Evolutionary conservation across 2,329 filamentous ascomycete species (phyloP), one percentile per base, ranked within the genome.

Genomic region (Chalaropsis thielavioides): DNA sequence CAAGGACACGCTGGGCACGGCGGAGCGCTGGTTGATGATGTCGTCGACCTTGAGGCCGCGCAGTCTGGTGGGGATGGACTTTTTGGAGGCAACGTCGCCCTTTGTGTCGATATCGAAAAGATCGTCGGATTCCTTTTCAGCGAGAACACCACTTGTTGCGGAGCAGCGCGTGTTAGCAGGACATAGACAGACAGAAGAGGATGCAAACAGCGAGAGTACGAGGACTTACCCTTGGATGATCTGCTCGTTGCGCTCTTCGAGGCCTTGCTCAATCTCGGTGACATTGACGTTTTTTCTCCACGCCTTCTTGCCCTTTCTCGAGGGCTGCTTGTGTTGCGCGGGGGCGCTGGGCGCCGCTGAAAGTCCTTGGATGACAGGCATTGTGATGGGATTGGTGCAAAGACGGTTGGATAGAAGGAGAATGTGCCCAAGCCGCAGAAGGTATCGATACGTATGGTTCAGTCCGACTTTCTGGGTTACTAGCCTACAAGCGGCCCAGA

Each of bases 261-360:
- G 83, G 67, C 94, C 94, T 64, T 87, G 78, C 71, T 92, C 83
- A 31, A 99, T 83, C 68, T 95, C 87, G 35, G 89, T 87, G 68
- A 97, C 83, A 76, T 99, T 90, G 75, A 99, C 90, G 77, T 99
- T 96, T 76, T 97, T 99, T 73, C 94, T 84, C 94, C 94, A 99
- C 40, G 94, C 92, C 78, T 95, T 97, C 77, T 97, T 97, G 71
- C 95, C 94, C 75, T 99, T 99, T 73, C 94, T 83, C 4, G 92
- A 97, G 31, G 91, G 84, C 75, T 99, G 94, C 69, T 84, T 91
- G 76, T 87, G 85, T 70, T 95, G 90, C 68, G 86, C 84, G 11
- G 91, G 92, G 19, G 89, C 87, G 43, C 80, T 76, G 13, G 76
- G 75, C 43, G 81, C 76, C 67, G 76, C 80, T 49, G 78, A 74